Evolutionary conservation across 139 green algal species (phyloP).

Genomic region (Bryopsis sp.): DNA sequence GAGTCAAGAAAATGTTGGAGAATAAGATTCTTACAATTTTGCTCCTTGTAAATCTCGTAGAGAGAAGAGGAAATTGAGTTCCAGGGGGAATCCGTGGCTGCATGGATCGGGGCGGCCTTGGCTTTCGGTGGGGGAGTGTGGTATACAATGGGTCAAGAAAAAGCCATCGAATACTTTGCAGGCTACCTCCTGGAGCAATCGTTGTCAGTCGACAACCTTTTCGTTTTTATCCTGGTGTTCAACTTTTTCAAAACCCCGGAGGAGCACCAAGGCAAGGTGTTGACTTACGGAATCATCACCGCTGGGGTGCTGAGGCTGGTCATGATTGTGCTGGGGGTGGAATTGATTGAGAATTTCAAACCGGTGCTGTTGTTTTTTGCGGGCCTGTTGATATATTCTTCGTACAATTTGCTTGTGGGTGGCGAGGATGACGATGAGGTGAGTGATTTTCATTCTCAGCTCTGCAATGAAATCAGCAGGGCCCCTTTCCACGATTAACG

Average conservation of each 20-base stretch:
- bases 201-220: conserved; percentile 94
- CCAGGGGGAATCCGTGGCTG: conserved; percentile 32
- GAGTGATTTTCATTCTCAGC: background rate
- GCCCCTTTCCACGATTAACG: too few relatives aligned
- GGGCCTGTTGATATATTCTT: conserved; percentile 77
- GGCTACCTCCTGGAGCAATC: conserved; percentile 96
- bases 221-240: conserved; percentile 98
- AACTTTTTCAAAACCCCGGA: conserved; percentile 74
- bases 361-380: conserved; percentile 88
- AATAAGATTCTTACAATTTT: background rate
- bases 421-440: conserved; percentile 45
- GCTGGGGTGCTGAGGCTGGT: conserved; percentile 78
- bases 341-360: conserved; percentile 76
- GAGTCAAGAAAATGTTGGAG: background rate
- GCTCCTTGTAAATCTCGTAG: background rate
- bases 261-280: conserved; percentile 68
- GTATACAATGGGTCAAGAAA: conserved; percentile 35
- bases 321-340: conserved; percentile 72
- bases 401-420: conserved; percentile 54
- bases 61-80: conserved; percentile 22
- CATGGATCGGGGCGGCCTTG: conserved; percentile 49
- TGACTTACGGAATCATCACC: conserved; percentile 81
- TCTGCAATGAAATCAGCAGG: background rate
- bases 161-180: conserved; percentile 73
- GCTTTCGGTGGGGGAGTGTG: conserved; percentile 64